phyloP scores from a whole-genome alignment of 371 early-diverging fungal genomes.

The Saksenaea vasiformis region DNA sequence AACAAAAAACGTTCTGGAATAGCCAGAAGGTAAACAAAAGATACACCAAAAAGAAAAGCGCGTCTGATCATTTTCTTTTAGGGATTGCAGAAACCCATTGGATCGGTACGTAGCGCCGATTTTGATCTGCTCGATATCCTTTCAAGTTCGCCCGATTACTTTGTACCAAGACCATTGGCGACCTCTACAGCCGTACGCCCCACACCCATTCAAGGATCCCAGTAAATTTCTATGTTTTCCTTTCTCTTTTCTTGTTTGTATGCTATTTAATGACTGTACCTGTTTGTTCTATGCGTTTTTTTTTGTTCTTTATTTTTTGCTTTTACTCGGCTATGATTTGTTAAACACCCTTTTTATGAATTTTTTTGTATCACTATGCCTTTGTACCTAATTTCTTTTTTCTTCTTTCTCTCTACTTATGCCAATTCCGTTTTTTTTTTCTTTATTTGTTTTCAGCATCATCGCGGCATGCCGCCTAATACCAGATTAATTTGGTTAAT shows the following conservation, averaged over 20 bases:
- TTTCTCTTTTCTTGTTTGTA: not conserved
- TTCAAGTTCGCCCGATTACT: not conserved
- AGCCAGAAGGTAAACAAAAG: not conserved
- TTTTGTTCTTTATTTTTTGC: not conserved
- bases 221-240: not conserved
- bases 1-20: slow-evolving; percentile 4
- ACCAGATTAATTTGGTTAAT: not conserved
- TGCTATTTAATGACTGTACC: not conserved
- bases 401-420: not conserved
- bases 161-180: not conserved
- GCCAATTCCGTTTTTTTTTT: not conserved
- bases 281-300: not conserved
- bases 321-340: not conserved
- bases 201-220: not conserved
- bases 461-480: not conserved
- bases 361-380: not conserved
- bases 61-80: not conserved
- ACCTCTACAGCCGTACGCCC: not conserved
- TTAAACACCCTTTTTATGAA: not conserved
- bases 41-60: not conserved
- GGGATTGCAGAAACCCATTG: not conserved
- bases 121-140: not conserved
- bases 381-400: not conserved
- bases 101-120: not conserved
- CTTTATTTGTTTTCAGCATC: not conserved